Evolutionary conservation across 176 grass and related monocot genomes (phyloP).

Genomic region (Cenchrus fungigraminus): DNA sequence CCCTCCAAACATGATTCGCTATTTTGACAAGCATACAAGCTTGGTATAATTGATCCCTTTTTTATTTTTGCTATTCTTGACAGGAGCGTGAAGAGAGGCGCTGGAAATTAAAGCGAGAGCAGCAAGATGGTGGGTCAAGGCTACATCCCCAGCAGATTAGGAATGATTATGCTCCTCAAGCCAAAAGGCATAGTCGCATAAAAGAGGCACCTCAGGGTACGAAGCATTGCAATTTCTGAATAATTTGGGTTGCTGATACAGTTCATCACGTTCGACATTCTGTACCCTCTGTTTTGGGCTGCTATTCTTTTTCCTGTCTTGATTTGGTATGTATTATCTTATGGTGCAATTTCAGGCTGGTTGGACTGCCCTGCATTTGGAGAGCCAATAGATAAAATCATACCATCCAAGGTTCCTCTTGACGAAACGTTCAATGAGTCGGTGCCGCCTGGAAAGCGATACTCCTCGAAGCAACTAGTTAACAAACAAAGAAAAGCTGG

Average conservation of each 20-base stretch:
- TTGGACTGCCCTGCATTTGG: slow-evolving; percentile 92
- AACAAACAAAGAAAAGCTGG: slow-evolving; percentile 89
- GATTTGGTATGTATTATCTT: slow-evolving; percentile 18
- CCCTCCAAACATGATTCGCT: too few relatives aligned
- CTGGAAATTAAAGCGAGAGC: slow-evolving; percentile 65
- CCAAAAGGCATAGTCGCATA: slow-evolving; percentile 61
- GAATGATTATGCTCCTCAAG: slow-evolving; percentile 72
- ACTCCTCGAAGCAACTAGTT: slow-evolving; percentile 94
- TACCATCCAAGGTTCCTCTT: slow-evolving; percentile 99
- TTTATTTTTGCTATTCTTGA: slow-evolving; percentile 28
- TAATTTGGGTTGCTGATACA: background rate
- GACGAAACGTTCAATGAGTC: slow-evolving; percentile 93
- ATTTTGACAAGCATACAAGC: background rate
- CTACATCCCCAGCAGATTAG: slow-evolving; percentile 53
- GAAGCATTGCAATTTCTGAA: slow-evolving; percentile 10
- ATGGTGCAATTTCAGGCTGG: slow-evolving; percentile 67
- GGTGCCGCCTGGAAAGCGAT: slow-evolving; percentile 91
- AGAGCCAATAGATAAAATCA: slow-evolving; percentile 87
- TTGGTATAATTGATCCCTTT: slow-evolving; percentile 2
- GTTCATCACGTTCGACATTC: background rate
- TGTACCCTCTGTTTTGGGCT: slow-evolving; percentile 1
- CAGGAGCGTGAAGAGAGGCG: slow-evolving; percentile 96
- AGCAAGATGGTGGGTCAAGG: slow-evolving; percentile 65
- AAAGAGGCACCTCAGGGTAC: slow-evolving; percentile 91
- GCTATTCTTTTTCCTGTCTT: background rate